Conservation (phyloP, 2,329 filamentous ascomycete species). For the Didymella lethalis region DNA sequence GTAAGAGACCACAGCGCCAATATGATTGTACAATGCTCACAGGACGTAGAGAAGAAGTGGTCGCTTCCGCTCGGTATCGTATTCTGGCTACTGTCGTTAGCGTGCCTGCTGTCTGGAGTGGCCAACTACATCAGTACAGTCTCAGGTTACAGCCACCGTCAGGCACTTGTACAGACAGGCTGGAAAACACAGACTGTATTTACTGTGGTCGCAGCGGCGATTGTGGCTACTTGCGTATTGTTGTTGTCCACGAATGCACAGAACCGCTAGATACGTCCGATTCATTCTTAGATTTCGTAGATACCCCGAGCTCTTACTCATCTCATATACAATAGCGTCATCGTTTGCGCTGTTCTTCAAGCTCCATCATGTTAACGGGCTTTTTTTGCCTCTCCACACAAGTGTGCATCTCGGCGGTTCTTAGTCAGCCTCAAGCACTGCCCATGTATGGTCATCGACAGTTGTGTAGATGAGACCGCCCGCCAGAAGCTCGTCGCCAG, state of each 20-base stretch:
- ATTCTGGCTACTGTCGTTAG: constrained; percentile 83
- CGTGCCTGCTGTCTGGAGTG: constrained; percentile 79
- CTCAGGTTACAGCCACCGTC: constrained; percentile 78
- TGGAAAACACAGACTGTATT: constrained; percentile 87
- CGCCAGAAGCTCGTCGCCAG: constrained; percentile 80
- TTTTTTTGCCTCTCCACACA: neutral
- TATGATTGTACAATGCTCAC: constrained; percentile 3
- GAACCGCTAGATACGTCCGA: constrained; percentile 24
- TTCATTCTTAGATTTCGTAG: constrained; percentile 13
- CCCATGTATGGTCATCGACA: constrained; percentile 91
- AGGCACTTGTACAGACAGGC: constrained; percentile 88
- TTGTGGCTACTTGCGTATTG: constrained; percentile 53
- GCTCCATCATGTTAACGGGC: neutral
- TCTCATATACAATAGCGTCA: neutral
- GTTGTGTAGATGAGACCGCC: constrained; percentile 86
- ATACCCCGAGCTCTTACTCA: constrained; percentile 8
- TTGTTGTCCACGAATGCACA: constrained; percentile 52
- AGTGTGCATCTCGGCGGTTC: neutral
- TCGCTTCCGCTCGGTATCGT: constrained; percentile 83
- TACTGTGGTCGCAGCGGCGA: constrained; percentile 51
- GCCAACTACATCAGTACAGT: constrained; percentile 87
- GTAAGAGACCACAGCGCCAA: constrained; percentile 17
- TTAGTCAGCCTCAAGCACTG: constrained; percentile 71
- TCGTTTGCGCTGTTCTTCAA: neutral
- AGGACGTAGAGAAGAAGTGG: constrained; percentile 72